Base-by-base conservation (phyloP, 164 flowering plant species). In the Hamamelis virginiana region DNA sequence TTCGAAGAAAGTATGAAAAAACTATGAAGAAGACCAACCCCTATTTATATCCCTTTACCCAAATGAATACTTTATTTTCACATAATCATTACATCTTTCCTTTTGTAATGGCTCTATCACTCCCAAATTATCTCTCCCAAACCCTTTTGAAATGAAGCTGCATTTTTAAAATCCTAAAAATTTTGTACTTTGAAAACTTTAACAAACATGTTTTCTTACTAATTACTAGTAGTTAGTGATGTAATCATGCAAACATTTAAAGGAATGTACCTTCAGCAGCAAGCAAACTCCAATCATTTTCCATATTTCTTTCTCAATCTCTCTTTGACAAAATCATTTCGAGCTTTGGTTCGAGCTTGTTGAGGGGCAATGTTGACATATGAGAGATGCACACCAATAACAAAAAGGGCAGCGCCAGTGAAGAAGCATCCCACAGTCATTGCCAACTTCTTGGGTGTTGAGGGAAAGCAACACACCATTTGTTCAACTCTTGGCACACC, bases 341-440 rank as follows among this genome's bases (percentile, higher is more conserved):
- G 87, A 65, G 97, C 96, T 75, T 82, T 79, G 52, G 66, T 81
- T 33, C 89, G 84, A 64, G 94, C 94, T 76, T 83, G 92, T 63
- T 85, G 89, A 67, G 92, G 92, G 6, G 81, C 96, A 51, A 84
- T 48, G 63, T 90, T 84, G 66, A 78, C 80, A 67, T 77, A 80
- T 1, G 92, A 85, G 48, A 82, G 78, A 69, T 87, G 82, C 33
- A 75, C 71, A 12, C 94, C 92, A 52, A 75, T 51, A 1, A 59
- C 80, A 62, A 92, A 80, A 43, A 89, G 74, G 41, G 85, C 58
- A 18, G 72, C 80, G 15, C 94, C 91, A 5, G 80, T 64, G 14
- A 79, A 8, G 75, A 85, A 86, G 75, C 67, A 61, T 10, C 76
- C 85, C 45, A 80, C 41, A 19, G 85, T 84, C 75, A 69, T 45